Conservation (phyloP, 2,329 filamentous ascomycete genomes). For the Annulohypoxylon truncatum region DNA sequence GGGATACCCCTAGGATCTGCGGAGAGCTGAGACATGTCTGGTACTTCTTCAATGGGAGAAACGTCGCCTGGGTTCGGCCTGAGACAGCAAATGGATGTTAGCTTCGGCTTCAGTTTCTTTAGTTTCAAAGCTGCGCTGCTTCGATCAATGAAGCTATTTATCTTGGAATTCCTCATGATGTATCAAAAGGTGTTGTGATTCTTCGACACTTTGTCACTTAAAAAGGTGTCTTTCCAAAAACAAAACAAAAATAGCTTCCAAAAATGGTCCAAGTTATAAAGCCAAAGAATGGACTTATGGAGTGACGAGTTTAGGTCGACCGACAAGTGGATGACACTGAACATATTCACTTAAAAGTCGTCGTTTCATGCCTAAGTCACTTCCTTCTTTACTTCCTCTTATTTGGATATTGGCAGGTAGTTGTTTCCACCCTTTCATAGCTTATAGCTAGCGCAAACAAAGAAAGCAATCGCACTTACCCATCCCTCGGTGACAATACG, state of each 20-base stretch:
- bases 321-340: conserved; percentile 5
- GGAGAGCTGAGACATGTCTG: conserved; percentile 51
- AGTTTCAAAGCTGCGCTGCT: conserved; percentile 13
- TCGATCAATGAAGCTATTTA: conserved; percentile 6
- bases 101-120: conserved; percentile 27
- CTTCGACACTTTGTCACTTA: conserved; percentile 5
- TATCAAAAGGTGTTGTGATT: conserved; percentile 20
- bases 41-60: conserved; percentile 64
- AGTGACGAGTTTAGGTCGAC: neutral
- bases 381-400: conserved; percentile 6
- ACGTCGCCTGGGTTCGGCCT: conserved; percentile 55
- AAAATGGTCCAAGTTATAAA: conserved; percentile 9
- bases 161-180: conserved; percentile 6
- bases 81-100: conserved; percentile 43
- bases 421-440: conserved; percentile 20
- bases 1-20: conserved; percentile 40
- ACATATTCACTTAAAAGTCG: conserved; percentile 15
- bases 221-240: conserved; percentile 19
- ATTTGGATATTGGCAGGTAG: neutral
- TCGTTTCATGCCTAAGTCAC: neutral
- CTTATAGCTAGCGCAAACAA: conserved; percentile 16
- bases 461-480: conserved; percentile 54
- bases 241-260: conserved; percentile 20
- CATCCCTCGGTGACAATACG: conserved; percentile 50
- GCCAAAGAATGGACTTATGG: conserved; percentile 13